A percentile compares a stretch with the other conserved stretches of the same genome.
phyloP scores from a whole-genome alignment of 345 rosid species.

The Punica granatum region DNA sequence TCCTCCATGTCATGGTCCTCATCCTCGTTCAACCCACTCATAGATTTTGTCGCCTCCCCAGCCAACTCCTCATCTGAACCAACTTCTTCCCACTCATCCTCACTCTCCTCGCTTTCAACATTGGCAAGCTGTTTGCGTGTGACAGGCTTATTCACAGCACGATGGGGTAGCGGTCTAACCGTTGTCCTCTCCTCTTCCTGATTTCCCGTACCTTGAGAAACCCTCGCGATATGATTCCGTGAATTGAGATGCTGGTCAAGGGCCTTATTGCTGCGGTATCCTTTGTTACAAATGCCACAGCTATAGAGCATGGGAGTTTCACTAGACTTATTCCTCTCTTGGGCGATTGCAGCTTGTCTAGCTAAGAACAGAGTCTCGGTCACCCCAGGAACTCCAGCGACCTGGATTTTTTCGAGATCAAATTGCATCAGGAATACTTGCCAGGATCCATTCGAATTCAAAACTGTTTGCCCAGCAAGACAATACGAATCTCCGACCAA shows the following conservation, averaged over 20 bases:
- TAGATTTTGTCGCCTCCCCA: slow-evolving; percentile 42
- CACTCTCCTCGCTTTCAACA: slow-evolving; percentile 48
- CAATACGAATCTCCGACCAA: background rate
- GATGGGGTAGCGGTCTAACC: slow-evolving; percentile 51
- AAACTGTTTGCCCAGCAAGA: background rate
- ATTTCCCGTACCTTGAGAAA: slow-evolving; percentile 44
- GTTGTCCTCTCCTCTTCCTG: slow-evolving; percentile 44
- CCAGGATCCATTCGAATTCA: background rate
- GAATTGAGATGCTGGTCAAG: slow-evolving; percentile 83
- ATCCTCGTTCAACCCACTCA: slow-evolving; percentile 46
- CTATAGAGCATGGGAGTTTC: slow-evolving; percentile 65
- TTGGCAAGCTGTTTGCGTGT: slow-evolving; percentile 13
- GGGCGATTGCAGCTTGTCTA: slow-evolving; percentile 60
- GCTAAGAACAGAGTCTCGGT: slow-evolving; percentile 74
- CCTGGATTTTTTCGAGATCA: slow-evolving; percentile 26
- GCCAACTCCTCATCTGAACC: slow-evolving; percentile 64
- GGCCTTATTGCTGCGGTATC: slow-evolving; percentile 82
- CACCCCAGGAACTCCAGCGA: slow-evolving; percentile 98
- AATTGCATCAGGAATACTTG: background rate
- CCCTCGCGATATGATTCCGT: slow-evolving; percentile 44
- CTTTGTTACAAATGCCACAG: slow-evolving; percentile 67
- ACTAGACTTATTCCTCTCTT: slow-evolving; percentile 46
- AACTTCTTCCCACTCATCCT: slow-evolving; percentile 78
- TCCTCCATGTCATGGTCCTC: slow-evolving; percentile 33
- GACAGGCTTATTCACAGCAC: slow-evolving; percentile 23